A percentile compares a stretch with the other conserved stretches of the same genome.
phyloP scores from a whole-genome alignment of 352 stramenopile species.

The Globisporangium solare region DNA sequence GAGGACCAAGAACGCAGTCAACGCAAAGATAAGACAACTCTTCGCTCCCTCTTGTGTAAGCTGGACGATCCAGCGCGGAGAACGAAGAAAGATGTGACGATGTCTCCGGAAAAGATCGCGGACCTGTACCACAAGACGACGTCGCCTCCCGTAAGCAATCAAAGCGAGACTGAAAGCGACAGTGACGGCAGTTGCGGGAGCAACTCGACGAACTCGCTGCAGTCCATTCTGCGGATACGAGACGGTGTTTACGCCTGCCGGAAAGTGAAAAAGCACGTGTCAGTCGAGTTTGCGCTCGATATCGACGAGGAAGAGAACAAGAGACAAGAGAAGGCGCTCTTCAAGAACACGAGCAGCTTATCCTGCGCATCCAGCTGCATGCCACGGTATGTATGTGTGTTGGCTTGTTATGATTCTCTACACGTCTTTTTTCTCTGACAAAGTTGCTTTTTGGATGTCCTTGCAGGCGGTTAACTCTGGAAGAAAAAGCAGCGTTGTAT shows the following conservation, averaged over 20 bases:
- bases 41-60: constrained; percentile 16
- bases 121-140: constrained; percentile 7
- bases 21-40: constrained; percentile 17
- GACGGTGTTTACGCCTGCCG: constrained; percentile 27
- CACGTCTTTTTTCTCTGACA: neutral
- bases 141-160: constrained; percentile 21
- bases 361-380: constrained; percentile 46
- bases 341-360: constrained; percentile 15
- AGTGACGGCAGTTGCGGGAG: constrained; percentile 55
- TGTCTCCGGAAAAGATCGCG: too few relatives aligned
- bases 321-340: constrained; percentile 20
- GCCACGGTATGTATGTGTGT: constrained; percentile 27
- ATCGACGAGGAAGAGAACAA: constrained; percentile 36
- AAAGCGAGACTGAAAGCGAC: constrained; percentile 80
- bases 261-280: constrained; percentile 53
- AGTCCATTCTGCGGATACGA: constrained; percentile 69
- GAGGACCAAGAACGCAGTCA: constrained; percentile 9
- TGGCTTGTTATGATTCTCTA: neutral
- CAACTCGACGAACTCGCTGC: constrained; percentile 28
- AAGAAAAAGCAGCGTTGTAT: constrained; percentile 76
- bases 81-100: constrained; percentile 1
- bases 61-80: constrained; percentile 10
- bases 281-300: constrained; percentile 66
- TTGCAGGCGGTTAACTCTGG: constrained; percentile 52
- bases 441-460: too few relatives aligned